phyloP scores from a whole-genome alignment of 257 asterid genomes.

The Nicotiana sylvestris region DNA sequence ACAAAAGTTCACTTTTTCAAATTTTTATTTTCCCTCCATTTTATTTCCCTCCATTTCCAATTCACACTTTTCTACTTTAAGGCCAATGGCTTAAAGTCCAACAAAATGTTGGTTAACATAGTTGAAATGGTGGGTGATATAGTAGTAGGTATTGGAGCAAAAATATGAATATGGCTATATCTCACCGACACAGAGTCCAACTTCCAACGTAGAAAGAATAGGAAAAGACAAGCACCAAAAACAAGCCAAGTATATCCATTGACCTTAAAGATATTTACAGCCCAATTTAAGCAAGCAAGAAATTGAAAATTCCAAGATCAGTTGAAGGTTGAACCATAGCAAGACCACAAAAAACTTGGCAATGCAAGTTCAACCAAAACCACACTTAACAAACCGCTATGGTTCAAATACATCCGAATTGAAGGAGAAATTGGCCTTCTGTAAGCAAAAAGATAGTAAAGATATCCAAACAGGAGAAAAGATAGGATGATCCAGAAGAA shows the following conservation, averaged over 20 bases:
- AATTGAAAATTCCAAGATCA: conserved; percentile 22
- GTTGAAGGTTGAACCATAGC: conserved; percentile 19
- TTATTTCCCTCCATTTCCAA: too few species aligned
- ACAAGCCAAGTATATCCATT: conserved; percentile 14
- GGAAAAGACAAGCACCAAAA: neutral
- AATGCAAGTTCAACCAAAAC: neutral
- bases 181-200: neutral
- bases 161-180: neutral
- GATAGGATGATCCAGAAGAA: neutral
- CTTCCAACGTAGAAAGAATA: conserved; percentile 9
- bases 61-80: too few species aligned
- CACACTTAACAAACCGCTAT: neutral
- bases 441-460: neutral
- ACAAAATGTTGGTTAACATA: too few species aligned
- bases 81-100: too few species aligned
- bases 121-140: too few species aligned
- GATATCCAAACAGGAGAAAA: neutral
- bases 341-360: neutral
- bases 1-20: too few species aligned
- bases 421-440: neutral
- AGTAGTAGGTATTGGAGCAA: neutral
- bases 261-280: conserved; percentile 15
- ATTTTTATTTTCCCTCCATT: too few species aligned
- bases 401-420: neutral
- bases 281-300: conserved; percentile 16